Evolutionary conservation across 805 yeast genomes (phyloP).

Genomic region (Teunomyces pallodes): DNA sequence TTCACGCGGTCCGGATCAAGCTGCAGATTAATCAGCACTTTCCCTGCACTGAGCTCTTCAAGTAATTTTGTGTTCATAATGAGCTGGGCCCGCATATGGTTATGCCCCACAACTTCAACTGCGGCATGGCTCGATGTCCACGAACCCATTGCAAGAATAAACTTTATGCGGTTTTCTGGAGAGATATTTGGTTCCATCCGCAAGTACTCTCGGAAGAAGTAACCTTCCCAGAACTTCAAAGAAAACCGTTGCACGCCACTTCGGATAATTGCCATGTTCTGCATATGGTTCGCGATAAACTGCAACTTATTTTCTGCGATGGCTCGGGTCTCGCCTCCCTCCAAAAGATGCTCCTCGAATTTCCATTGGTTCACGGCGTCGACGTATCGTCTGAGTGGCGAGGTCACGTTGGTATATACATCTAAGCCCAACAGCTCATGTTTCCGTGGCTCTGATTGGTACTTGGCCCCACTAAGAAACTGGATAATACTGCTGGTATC

Average conservation of each 20-base stretch:
- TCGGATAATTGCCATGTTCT: slow-evolving; percentile 27
- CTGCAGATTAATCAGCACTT: slow-evolving; percentile 21
- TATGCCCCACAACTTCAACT: slow-evolving; percentile 27
- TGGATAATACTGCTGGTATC: slow-evolving; percentile 35
- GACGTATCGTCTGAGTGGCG: slow-evolving; percentile 25
- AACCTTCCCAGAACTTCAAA: slow-evolving; percentile 36
- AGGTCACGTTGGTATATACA: slow-evolving; percentile 72
- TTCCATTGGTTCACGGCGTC: slow-evolving; percentile 70
- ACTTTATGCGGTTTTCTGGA: slow-evolving; percentile 16
- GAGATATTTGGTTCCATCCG: slow-evolving; percentile 13
- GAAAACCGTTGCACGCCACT: slow-evolving; percentile 24
- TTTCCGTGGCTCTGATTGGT: slow-evolving; percentile 39
- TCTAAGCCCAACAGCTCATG: slow-evolving; percentile 67
- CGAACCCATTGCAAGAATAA: slow-evolving; percentile 17
- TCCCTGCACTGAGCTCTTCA: slow-evolving; percentile 17
- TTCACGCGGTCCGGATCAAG: slow-evolving; percentile 15
- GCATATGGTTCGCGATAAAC: slow-evolving; percentile 27
- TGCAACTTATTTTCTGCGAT: slow-evolving; percentile 9
- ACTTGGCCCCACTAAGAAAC: slow-evolving; percentile 52
- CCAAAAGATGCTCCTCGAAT: slow-evolving; percentile 9
- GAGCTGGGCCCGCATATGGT: slow-evolving; percentile 19
- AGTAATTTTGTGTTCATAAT: slow-evolving; percentile 18
- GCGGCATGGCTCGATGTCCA: slow-evolving; percentile 4
- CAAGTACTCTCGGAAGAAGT: slow-evolving; percentile 29
- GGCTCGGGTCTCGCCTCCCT: background rate